Evolutionary conservation across 805 yeast genomes (phyloP), one percentile per base, ranked within the genome.

Genomic region (Barnettozyma botsteinii): DNA sequence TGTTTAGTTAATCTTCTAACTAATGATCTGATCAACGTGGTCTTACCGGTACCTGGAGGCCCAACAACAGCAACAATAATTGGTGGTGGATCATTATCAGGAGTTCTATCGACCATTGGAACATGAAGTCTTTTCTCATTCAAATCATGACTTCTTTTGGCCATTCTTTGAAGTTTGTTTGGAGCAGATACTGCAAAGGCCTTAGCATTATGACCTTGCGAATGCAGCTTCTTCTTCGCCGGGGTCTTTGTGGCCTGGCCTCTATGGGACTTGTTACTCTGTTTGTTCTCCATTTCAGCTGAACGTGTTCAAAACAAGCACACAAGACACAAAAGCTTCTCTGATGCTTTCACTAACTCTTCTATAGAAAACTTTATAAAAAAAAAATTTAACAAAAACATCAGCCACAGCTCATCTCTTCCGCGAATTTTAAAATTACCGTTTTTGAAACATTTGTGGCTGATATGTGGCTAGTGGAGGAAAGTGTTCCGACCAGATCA

Each of bases 1-100:
- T 94, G 86, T 61, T 93, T 93, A 5, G 98, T 79, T 61, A 86
- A 73, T 59, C 97, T 69, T 62, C 91, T 75, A 6, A 93, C 87
- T 40, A 93, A 67, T 7, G 97, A 87, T 59, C 87, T 82, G 55
- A 93, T 86, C 55, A 93, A 69, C 0, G 98, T 91, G 13, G 97
- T 79, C 59, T 93, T 93, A 49, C 99, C 99, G 0, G 98, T 93
- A 13, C 99, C 99, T 9, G 96, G 95, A 11, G 99, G 99, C 0
- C 99, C 99, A 11, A 93, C 96, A 7, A 93, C 95, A 0, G 96
- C 96, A 19, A 93, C 87, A 41, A 93, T 80, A 18, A 93, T 82
- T 31, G 99, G 99, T 17, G 97, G 97, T 4, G 98, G 96, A 51
- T 86, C 94, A 56, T 91, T 96, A 42, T 91, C 98, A 0, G 98